Evolutionary conservation across 1,284 basidiomycete genomes (phyloP).

Genomic region (Ceratobasidium sp.): DNA sequence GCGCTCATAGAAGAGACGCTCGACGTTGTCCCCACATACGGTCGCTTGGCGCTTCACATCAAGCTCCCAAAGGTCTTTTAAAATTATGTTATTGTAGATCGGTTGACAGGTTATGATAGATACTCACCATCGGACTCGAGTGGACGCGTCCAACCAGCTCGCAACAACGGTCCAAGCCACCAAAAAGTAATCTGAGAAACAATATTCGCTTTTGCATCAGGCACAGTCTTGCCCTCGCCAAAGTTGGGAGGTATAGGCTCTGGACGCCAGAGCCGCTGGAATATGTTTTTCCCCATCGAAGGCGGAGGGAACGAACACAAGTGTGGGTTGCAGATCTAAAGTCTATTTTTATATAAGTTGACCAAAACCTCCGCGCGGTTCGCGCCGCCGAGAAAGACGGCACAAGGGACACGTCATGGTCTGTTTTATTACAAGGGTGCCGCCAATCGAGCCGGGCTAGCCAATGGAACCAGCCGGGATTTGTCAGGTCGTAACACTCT

Average conservation of each 20-base stretch:
- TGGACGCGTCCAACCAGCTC: constrained; percentile 31
- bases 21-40: constrained; percentile 33
- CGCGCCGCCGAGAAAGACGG: not conserved
- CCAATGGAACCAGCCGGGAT: constrained; percentile 23
- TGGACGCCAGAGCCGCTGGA: constrained; percentile 39
- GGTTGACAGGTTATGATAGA: not conserved
- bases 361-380: not conserved
- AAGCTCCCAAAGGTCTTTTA: constrained; percentile 36
- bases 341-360: constrained; percentile 28
- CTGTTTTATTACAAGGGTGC: too few relatives aligned
- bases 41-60: constrained; percentile 37
- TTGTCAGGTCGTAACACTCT: not conserved
- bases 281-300: constrained; percentile 31
- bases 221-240: constrained; percentile 43
- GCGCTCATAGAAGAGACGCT: constrained; percentile 39
- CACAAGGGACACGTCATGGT: constrained; percentile 31
- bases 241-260: constrained; percentile 42
- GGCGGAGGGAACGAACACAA: not conserved
- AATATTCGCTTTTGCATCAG: constrained; percentile 40
- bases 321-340: not conserved
- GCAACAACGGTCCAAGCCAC: constrained; percentile 33
- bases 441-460: not conserved
- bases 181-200: constrained; percentile 41
- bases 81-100: not conserved
- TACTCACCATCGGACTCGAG: constrained; percentile 32